These are phyloP conservation scores for Cordyceps javanica DNA, from an alignment of 2,329 filamentous ascomycete species.

Conservation along the genomic window DNA sequence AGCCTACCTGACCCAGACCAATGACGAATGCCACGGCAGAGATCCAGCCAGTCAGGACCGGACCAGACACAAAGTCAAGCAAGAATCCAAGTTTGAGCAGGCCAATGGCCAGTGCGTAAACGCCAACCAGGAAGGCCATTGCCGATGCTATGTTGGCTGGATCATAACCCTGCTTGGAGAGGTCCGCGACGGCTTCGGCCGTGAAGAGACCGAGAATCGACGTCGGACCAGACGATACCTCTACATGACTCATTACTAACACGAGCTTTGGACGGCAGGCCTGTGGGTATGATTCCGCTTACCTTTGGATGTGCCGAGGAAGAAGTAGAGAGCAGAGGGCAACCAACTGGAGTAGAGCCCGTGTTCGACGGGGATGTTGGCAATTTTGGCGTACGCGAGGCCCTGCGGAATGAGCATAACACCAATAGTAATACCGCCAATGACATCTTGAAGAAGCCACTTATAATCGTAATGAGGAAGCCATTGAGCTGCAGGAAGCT, in stretches of 20 bases:
- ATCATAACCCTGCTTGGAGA: conserved; percentile 43
- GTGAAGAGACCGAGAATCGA: conserved; percentile 59
- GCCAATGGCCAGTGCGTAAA: conserved; percentile 53
- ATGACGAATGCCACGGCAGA: conserved; percentile 61
- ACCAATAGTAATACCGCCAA: conserved; percentile 56
- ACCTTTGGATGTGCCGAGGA: conserved; percentile 59
- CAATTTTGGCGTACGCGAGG: conserved; percentile 57
- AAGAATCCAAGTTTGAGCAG: conserved; percentile 59
- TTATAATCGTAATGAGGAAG: conserved; percentile 53
- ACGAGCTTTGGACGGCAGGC: not conserved
- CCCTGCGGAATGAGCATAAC: conserved; percentile 56
- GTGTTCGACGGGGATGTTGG: conserved; percentile 54
- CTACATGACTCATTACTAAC: conserved; percentile 25
- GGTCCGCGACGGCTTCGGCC: conserved; percentile 50
- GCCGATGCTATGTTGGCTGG: conserved; percentile 53
- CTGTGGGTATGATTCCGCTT: not conserved
- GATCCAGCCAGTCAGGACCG: conserved; percentile 59
- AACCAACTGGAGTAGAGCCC: conserved; percentile 56
- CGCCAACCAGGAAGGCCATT: conserved; percentile 57
- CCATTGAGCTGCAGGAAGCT: conserved; percentile 58
- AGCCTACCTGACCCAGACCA: conserved; percentile 57
- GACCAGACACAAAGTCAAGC: conserved; percentile 59
- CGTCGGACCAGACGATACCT: conserved; percentile 57
- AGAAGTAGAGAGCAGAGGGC: conserved; percentile 49
- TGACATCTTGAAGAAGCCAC: conserved; percentile 57